These are phyloP conservation scores for Beta lomatogona DNA, from an alignment of 179 eudicot genomes.

Conservation along the genomic window DNA sequence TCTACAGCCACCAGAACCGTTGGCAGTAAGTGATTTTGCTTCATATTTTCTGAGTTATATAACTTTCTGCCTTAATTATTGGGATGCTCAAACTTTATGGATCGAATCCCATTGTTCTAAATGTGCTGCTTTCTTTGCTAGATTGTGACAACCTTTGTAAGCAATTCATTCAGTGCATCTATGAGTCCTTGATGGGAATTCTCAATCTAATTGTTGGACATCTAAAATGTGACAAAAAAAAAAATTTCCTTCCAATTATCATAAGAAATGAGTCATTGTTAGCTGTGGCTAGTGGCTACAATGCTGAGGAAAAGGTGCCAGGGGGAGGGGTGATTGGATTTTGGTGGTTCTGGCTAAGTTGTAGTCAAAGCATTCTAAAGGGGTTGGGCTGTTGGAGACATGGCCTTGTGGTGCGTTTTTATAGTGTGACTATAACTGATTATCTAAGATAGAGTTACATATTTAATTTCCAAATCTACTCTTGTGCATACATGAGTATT, in stretches of 20 bases:
- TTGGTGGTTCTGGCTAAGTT: neutral
- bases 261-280: neutral
- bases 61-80: neutral
- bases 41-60: neutral
- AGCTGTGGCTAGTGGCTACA: neutral
- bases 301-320: neutral
- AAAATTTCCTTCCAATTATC: neutral
- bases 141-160: neutral
- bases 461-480: neutral
- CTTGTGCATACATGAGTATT: neutral
- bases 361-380: neutral
- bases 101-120: neutral
- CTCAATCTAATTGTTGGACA: slow-evolving; percentile 5
- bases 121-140: neutral
- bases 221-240: neutral
- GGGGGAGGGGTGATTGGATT: neutral
- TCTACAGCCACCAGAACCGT: slow-evolving; percentile 88
- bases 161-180: neutral
- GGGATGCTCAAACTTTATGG: neutral
- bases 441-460: neutral
- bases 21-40: slow-evolving; percentile 58
- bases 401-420: neutral
- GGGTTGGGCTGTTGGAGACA: neutral
- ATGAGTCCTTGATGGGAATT: neutral
- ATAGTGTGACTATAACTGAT: neutral